Base-by-base conservation (phyloP, 164 flowering plant genomes). In the Dillenia turbinata region DNA sequence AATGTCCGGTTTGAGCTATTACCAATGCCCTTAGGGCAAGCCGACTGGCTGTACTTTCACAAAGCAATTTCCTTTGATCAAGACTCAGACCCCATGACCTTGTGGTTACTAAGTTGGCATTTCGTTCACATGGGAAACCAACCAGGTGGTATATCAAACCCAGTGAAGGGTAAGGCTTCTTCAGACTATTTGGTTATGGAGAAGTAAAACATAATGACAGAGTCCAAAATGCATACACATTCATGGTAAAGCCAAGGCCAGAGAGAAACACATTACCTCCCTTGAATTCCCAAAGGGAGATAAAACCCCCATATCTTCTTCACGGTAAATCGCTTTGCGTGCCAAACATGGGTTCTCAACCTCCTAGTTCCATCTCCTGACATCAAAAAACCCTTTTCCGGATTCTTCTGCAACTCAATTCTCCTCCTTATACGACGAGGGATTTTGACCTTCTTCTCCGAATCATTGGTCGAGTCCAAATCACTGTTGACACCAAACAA, bases 341-440 rank as follows among this genome's bases (percentile, higher is more conserved):
- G 87, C 99, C 99, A 94, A 63, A 89, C 82, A 66, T 94, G 99
- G 0, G 97, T 91, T 51, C 97, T 77, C 61, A 94, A 58, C 77
- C 97, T 79, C 83, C 77, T 91, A 0, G 96, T 89, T 14, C 93
- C 99, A 73, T 94, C 97, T 3, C 93, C 86, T 0, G 89, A 80
- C 48, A 65, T 63, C 59, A 56, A 60, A 59, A 80, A 89, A 7
- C 97, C 96, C 22, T 8, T 62, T 12, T 59, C 75, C 0, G 74
- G 82, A 68, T 88, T 89, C 75, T 65, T 77, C 55, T 57, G 81
- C 15, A 89, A 79, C 50, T 86, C 88, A 66, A 63, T 61, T 54
- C 83, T 81, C 59, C 93, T 63, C 11, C 85, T 75, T 57, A 77
- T 49, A 7, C 79, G 76, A 11, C 92, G 85, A 11, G 91, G 72